phyloP scores from a whole-genome alignment of 2,329 filamentous ascomycete species.

The Aschersonia sp. region DNA sequence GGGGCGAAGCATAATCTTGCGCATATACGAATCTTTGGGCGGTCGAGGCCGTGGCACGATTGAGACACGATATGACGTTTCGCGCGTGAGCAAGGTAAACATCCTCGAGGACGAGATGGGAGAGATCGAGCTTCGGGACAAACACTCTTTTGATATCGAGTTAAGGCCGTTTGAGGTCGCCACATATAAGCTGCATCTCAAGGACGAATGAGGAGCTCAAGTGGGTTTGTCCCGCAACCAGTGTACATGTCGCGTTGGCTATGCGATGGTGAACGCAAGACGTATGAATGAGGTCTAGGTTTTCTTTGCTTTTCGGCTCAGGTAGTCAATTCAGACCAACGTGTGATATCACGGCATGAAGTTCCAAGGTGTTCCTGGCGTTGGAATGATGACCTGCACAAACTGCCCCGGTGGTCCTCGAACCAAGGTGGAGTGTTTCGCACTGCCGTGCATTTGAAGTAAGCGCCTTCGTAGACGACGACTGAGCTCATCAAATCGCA shows the following conservation, averaged over 20 bases:
- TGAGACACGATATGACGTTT: conserved; percentile 52
- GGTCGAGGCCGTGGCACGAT: conserved; percentile 64
- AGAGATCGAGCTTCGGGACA: conserved; percentile 32
- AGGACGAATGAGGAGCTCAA: conserved; percentile 14
- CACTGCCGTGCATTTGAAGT: no score
- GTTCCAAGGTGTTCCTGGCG: no score
- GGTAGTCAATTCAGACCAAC: no score
- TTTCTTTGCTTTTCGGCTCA: background rate
- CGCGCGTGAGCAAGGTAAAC: conserved; percentile 71
- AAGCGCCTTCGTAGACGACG: no score
- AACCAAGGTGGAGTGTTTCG: no score
- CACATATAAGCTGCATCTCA: conserved; percentile 53
- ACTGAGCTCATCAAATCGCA: no score
- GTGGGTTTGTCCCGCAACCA: conserved; percentile 10
- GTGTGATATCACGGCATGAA: no score
- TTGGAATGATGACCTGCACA: no score
- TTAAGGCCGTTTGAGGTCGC: conserved; percentile 53
- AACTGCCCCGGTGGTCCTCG: no score
- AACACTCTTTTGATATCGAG: conserved; percentile 2
- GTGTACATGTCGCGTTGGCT: conserved; percentile 7
- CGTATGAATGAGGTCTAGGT: background rate
- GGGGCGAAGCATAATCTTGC: conserved; percentile 67
- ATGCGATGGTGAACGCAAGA: background rate
- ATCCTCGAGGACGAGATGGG: conserved; percentile 77
- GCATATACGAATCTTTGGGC: conserved; percentile 80